Base-by-base conservation (phyloP, 345 rosid species). In the Syzygium grande region DNA sequence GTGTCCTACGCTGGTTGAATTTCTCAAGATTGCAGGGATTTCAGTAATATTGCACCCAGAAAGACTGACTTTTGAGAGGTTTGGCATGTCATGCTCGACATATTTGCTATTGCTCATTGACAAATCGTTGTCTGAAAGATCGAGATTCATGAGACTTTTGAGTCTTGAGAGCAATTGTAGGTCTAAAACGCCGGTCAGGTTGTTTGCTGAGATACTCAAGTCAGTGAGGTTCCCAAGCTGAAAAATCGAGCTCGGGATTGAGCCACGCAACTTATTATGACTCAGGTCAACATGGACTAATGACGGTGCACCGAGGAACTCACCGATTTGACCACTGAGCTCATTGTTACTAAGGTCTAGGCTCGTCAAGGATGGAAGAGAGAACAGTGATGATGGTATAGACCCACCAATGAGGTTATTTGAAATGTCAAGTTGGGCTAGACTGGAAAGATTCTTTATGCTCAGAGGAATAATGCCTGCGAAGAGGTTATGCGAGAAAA, bases 211-310 rank as follows among this genome's bases (percentile, higher is more conserved):
- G 41, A 89, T 61, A 41, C 52, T 10, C 38, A 91, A 53, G 25
- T 23, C 2, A 14, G 65, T 51, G 5, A 88, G 86, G 30, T 89
- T 91, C 78, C 29, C 49, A 3, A 88, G 58, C 51, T 88, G 84
- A 55, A 87, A 89, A 6, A 88, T 34, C 12, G 89, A 89, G n/a
- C 30, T 25, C 5, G 91, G 92, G 49, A 91, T 88, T 46, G 88
- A 11, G 25, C 91, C 91, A 38, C 85, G 2, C 22, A 91, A 53
- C 85, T 63, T 29, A 79, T 91, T 91, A 11, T 25, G 11, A 8
- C 34, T 43, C 54, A 88, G 12, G 14, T 34, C 10, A 17, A 89
- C 27, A 15, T 43, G 52, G 11, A 7, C 5, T 84, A 89, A 85
- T 10, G 87, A 86, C 5, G 80, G 68, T 2, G 68, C 17, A 22